phyloP scores from a whole-genome alignment of 2,329 filamentous ascomycete genomes.

The Xylariaceae sp. region DNA sequence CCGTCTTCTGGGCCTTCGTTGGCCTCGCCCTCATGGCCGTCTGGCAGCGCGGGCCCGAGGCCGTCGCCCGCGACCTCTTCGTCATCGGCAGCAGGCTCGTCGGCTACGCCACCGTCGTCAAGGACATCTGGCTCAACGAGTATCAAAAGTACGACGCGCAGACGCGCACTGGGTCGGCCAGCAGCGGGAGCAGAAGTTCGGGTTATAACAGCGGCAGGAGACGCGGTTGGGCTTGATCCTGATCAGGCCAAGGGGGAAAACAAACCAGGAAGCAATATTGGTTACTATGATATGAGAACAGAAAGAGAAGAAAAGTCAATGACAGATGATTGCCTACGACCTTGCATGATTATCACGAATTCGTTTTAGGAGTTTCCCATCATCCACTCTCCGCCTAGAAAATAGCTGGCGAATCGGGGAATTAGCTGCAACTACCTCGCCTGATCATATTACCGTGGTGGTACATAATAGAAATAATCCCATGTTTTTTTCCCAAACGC shows the following conservation, averaged over 20 bases:
- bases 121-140: slow-evolving; percentile 51
- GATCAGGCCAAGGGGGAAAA: not conserved
- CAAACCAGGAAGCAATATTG: too few species aligned
- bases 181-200: slow-evolving; percentile 12
- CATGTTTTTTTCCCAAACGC: slow-evolving; percentile 19
- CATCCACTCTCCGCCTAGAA: slow-evolving; percentile 1
- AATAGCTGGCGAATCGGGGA: slow-evolving; percentile 5
- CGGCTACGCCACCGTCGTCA: slow-evolving; percentile 44
- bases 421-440: slow-evolving; percentile 6
- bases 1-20: slow-evolving; percentile 61
- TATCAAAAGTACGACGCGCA: slow-evolving; percentile 53
- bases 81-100: slow-evolving; percentile 39
- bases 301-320: not conserved
- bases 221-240: slow-evolving; percentile 6
- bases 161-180: slow-evolving; percentile 27
- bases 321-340: slow-evolving; percentile 12
- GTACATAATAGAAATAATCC: slow-evolving; percentile 14
- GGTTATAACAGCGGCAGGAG: slow-evolving; percentile 12
- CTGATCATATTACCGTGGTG: slow-evolving; percentile 17
- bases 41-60: slow-evolving; percentile 61
- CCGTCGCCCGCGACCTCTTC: slow-evolving; percentile 54
- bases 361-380: slow-evolving; percentile 1
- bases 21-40: slow-evolving; percentile 49
- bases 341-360: slow-evolving; percentile 4
- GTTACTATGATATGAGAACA: too few species aligned